Base-by-base conservation (phyloP, 2,329 filamentous ascomycete species). In the Phialocephala sp. region DNA sequence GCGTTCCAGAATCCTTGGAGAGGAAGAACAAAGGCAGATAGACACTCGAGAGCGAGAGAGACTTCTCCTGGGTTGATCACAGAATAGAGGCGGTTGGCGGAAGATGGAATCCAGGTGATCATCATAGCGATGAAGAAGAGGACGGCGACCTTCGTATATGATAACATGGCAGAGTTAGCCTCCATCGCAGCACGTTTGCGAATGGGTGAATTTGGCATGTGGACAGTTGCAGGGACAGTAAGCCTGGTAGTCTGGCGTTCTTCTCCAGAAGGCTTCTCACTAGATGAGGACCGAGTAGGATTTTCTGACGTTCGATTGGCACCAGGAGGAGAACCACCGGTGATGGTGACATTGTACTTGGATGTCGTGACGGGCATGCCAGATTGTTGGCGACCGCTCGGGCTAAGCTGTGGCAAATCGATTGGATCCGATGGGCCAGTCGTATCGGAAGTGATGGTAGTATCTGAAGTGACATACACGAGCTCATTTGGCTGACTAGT, bases 1-100 rank as follows among this genome's bases (percentile, higher is more conserved):
- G 89, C 86, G 76, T 96, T 96, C 91, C 92, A 95, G 73, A 94
- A 91, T 0, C 92, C 92, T 75, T 96, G 92, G 0, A 93, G 83
- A 0, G 92, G 92, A 9, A 96, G 83, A 0, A 95, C 91, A 47
- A 92, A 84, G 0, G 90, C 88, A 24, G 90, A 89, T 69, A 89
- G 85, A 69, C 90, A 87, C 72, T 92, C 88, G 27, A 95, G 84
- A 0, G 83, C 80, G 35, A 88, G 83, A 8, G 81, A 84, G 0
- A 84, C 78, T 4, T 82, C 65, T 32, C 84, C 78, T 0, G 83
- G 80, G 72, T 90, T 81, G 9, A 88, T 81, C 18, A 93, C 81
- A 3, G 87, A 87, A 77, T 91, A 93, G 18, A 94, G 85, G 11
- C 92, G 85, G 76, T 96, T 95, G 66, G 90, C 84, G 24, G 89